phyloP scores from a whole-genome alignment of 139 green algal species.

The Tetradesmus lagerheimii region DNA sequence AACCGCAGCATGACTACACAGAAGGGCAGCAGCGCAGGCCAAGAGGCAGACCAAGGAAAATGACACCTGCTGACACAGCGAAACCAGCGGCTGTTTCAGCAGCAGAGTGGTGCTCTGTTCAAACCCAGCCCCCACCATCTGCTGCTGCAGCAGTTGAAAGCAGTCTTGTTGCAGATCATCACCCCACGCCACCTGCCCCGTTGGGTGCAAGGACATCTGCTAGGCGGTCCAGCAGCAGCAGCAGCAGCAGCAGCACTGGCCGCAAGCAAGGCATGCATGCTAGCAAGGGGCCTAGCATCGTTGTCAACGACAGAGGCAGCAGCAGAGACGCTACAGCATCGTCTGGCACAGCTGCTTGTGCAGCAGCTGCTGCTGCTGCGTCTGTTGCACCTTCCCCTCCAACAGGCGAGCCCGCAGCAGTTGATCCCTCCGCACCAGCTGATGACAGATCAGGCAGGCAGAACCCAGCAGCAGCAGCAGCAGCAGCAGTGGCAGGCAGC shows the following conservation, averaged over 20 bases:
- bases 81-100: not conserved
- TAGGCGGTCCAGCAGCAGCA: not conserved
- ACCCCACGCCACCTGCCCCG: not conserved
- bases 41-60: not conserved
- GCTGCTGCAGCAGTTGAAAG: not conserved
- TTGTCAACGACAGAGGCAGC: not conserved
- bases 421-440: too few species aligned
- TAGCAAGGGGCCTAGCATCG: not conserved
- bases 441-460: too few species aligned
- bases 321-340: not conserved
- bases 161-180: not conserved
- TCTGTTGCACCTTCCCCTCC: not conserved
- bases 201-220: not conserved
- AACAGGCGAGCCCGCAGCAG: not conserved
- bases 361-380: not conserved
- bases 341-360: not conserved
- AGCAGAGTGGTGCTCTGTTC: not conserved
- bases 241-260: not conserved
- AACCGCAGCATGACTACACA: not conserved
- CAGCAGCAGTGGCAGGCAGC: not conserved
- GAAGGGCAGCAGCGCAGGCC: not conserved
- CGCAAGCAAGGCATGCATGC: not conserved
- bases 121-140: not conserved
- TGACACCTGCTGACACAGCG: not conserved
- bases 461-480: constrained; percentile 23